Evolutionary conservation across 768 basidiomycete species (phyloP).

Genomic region (Calvatia gigantea): DNA sequence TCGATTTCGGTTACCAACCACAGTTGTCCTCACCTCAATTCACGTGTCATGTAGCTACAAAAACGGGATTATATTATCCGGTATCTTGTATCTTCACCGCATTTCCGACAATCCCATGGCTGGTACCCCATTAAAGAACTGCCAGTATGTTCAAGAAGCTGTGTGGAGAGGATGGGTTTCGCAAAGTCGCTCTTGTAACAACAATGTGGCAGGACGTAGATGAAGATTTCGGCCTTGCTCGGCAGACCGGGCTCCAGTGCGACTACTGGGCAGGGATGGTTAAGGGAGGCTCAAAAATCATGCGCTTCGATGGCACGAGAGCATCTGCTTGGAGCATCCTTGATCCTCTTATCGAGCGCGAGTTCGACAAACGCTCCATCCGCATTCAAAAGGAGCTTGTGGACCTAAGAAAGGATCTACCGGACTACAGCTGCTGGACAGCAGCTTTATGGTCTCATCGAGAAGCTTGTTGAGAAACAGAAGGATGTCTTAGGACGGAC

Average conservation of each 20-base stretch:
- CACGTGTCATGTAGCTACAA: not conserved
- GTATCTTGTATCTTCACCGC: slow-evolving; percentile 4
- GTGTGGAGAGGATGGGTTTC: slow-evolving; percentile 3
- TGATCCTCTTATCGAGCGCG: not conserved
- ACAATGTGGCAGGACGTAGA: slow-evolving; percentile 10
- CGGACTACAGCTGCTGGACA: slow-evolving; percentile 51
- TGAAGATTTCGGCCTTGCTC: not conserved
- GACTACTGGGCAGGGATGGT: slow-evolving; percentile 9
- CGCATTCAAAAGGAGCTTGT: slow-evolving; percentile 51
- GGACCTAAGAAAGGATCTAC: slow-evolving; percentile 42
- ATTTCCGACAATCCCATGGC: slow-evolving; percentile 5
- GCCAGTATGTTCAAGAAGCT: slow-evolving; percentile 4
- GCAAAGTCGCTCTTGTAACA: slow-evolving; percentile 4
- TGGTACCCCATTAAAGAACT: not conserved
- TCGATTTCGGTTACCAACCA: not conserved
- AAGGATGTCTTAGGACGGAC: not conserved
- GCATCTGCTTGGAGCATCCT: slow-evolving; percentile 1
- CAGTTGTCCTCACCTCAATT: not conserved
- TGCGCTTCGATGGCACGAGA: not conserved
- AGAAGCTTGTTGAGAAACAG: not conserved
- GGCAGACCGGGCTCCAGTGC: not conserved
- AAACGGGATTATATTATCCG: not conserved
- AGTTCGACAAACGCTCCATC: slow-evolving; percentile 29
- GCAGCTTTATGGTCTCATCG: slow-evolving; percentile 30
- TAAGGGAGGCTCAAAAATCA: not conserved